Evolutionary conservation across 2,329 filamentous ascomycete genomes (phyloP).

Genomic region (Neonectria neomacrospora): DNA sequence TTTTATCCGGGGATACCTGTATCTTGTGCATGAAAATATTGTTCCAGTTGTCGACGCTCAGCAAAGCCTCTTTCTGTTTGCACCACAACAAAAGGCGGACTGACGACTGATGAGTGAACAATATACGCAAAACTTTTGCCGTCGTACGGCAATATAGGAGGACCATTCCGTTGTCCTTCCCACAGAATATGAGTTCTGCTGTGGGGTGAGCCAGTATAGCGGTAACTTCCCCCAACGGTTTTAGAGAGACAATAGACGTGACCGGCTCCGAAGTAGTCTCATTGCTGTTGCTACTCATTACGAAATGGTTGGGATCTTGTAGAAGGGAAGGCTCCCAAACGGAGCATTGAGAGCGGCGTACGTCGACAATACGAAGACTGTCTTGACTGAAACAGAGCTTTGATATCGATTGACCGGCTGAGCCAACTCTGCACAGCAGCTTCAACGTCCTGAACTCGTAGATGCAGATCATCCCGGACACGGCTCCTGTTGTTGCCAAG

Average conservation of each 20-base stretch:
- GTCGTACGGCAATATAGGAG: slow-evolving; percentile 42
- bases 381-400: slow-evolving; percentile 48
- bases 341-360: slow-evolving; percentile 49
- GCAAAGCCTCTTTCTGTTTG: slow-evolving; percentile 36
- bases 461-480: slow-evolving; percentile 43
- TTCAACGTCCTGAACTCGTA: slow-evolving; percentile 46
- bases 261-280: slow-evolving; percentile 34
- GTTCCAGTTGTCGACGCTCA: slow-evolving; percentile 46
- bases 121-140: slow-evolving; percentile 31
- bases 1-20: slow-evolving; percentile 25
- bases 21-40: slow-evolving; percentile 35
- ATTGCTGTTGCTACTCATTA: slow-evolving; percentile 44
- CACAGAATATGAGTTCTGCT: slow-evolving; percentile 47
- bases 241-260: slow-evolving; percentile 38
- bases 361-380: slow-evolving; percentile 48
- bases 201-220: slow-evolving; percentile 43
- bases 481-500: slow-evolving; percentile 43
- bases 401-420: slow-evolving; percentile 42
- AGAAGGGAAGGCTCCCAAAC: slow-evolving; percentile 51
- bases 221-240: slow-evolving; percentile 45
- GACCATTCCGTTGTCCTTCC: slow-evolving; percentile 51
- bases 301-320: slow-evolving; percentile 37
- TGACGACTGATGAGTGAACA: slow-evolving; percentile 46
- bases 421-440: slow-evolving; percentile 31
- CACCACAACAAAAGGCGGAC: slow-evolving; percentile 46